A percentile compares a stretch with the other conserved stretches of the same genome.
Conservation (phyloP, 352 stramenopile species). For the Phytophthora hybrid region DNA sequence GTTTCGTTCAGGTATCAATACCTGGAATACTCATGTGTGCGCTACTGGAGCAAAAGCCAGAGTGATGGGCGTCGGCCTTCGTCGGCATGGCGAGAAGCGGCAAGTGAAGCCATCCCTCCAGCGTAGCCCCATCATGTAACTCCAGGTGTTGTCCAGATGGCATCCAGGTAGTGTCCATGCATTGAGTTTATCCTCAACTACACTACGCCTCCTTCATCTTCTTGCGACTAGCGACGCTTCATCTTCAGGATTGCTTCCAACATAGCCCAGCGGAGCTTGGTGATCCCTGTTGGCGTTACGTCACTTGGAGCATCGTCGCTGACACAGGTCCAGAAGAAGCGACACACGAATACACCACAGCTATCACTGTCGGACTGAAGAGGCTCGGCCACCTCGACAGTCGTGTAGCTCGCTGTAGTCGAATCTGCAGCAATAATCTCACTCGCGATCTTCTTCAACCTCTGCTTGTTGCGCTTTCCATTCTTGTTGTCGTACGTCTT, state of each 20-base stretch:
- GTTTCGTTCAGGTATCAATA: not conserved
- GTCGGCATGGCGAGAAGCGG: not conserved
- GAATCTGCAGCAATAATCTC: too few relatives aligned
- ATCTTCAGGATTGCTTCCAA: too few relatives aligned
- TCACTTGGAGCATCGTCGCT: too few relatives aligned
- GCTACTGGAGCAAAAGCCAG: constrained; percentile 7
- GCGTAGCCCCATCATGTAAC: not conserved
- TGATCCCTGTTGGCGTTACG: too few relatives aligned
- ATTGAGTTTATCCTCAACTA: constrained; percentile 1
- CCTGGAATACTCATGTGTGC: not conserved
- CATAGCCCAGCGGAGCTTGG: too few relatives aligned
- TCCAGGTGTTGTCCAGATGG: constrained; percentile 4
- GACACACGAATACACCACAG: too few relatives aligned
- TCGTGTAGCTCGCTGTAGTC: too few relatives aligned
- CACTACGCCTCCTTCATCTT: not conserved
- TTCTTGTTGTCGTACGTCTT: constrained; percentile 17
- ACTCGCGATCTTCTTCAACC: constrained; percentile 1
- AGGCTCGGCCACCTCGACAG: too few relatives aligned
- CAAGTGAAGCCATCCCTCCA: not conserved
- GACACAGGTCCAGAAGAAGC: too few relatives aligned
- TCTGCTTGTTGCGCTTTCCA: constrained; percentile 5
- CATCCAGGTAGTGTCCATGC: constrained; percentile 5
- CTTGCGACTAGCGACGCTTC: constrained; percentile 5
- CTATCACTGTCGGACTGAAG: too few relatives aligned
- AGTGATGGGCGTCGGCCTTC: not conserved